Conservation (phyloP, 73 alveolate genomes). For the Tetrahymena malaccensis region DNA sequence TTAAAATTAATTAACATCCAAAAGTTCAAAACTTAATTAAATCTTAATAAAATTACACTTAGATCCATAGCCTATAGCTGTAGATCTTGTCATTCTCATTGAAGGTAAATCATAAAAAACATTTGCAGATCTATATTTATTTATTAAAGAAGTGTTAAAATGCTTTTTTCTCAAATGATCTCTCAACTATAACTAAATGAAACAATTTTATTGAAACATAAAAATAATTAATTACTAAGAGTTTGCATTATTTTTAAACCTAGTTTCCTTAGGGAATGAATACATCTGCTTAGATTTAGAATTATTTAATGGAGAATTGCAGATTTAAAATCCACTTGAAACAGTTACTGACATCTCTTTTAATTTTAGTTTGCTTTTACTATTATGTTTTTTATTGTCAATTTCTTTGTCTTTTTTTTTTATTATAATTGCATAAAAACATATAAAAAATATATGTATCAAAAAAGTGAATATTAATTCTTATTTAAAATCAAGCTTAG, state of each 20-base stretch:
- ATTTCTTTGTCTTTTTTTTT: neutral
- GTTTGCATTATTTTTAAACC: neutral
- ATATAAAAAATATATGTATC: no score
- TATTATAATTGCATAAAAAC: neutral
- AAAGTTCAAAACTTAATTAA: no score
- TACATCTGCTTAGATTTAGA: slow-evolving; percentile 14
- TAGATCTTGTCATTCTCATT: slow-evolving; percentile 13
- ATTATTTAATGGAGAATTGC: slow-evolving; percentile 19
- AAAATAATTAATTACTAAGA: neutral
- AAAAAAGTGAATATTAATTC: neutral
- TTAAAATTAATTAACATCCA: neutral
- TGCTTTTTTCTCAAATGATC: neutral
- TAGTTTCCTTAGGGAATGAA: slow-evolving; percentile 31
- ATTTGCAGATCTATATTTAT: slow-evolving; percentile 8
- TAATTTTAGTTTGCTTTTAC: neutral
- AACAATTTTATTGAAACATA: neutral
- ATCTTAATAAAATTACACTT: neutral
- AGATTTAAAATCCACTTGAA: neutral
- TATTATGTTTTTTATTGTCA: no score
- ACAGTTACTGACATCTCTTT: neutral
- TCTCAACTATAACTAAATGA: neutral
- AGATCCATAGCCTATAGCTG: slow-evolving; percentile 37
- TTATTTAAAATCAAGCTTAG: neutral
- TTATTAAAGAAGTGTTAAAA: neutral
- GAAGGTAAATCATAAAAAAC: slow-evolving; percentile 16